Percentiles rank a stretch among this genome's conserved stretches.
These are phyloP conservation scores for Lipomyces spencermartinsiae DNA, from an alignment of 805 yeast genomes.

Conservation along the genomic window DNA sequence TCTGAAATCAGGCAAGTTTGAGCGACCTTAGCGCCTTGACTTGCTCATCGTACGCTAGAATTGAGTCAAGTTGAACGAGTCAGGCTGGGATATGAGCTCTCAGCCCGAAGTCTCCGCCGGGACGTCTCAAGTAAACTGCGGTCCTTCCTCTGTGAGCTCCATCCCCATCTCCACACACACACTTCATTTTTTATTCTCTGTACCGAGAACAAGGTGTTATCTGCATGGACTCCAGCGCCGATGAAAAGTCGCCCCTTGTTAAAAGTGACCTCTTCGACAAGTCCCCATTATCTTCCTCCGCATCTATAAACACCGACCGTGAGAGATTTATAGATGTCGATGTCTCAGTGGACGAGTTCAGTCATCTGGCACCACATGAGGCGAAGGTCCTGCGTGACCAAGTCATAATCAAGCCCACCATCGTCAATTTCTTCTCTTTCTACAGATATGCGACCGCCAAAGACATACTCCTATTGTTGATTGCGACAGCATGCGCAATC, in stretches of 20 bases:
- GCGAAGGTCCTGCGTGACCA: slow-evolving; percentile 46
- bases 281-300: background rate
- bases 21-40: too few species aligned
- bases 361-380: slow-evolving; percentile 43
- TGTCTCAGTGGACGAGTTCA: slow-evolving; percentile 31
- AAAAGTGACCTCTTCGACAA: background rate
- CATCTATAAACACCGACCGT: background rate
- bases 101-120: too few species aligned
- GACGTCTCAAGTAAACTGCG: too few species aligned
- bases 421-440: slow-evolving; percentile 40
- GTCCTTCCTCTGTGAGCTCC: too few species aligned
- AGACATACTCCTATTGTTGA: slow-evolving; percentile 17
- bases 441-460: slow-evolving; percentile 45
- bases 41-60: too few species aligned
- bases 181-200: too few species aligned
- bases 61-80: too few species aligned
- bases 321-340: background rate
- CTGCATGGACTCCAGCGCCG: slow-evolving; percentile 40
- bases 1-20: too few species aligned
- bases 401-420: slow-evolving; percentile 36
- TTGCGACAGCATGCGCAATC: slow-evolving; percentile 43
- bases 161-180: too few species aligned
- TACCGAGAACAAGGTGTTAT: too few species aligned
- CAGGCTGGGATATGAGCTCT: too few species aligned
- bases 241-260: slow-evolving; percentile 31